A percentile compares a stretch with the other conserved stretches of the same genome.
These are phyloP conservation scores for Flueggea neowawraea DNA, from an alignment of 441 rosid genomes.

Conservation along the genomic window DNA sequence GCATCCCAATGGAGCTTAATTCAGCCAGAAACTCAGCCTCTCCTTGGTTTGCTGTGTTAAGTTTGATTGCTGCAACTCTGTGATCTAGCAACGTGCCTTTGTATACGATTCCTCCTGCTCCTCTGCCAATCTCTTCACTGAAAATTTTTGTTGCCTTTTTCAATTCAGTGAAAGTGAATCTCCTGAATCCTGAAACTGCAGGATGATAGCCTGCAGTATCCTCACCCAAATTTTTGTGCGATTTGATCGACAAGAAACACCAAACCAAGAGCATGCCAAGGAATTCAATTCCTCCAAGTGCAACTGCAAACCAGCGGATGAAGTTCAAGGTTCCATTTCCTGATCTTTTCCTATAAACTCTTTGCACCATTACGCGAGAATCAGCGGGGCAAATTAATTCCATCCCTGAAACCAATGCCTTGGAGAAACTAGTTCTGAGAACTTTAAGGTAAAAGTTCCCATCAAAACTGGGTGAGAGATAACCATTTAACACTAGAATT, in stretches of 20 bases:
- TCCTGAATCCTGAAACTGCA: conserved; percentile 40
- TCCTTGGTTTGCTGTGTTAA: conserved; percentile 10
- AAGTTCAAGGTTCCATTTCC: conserved; percentile 5
- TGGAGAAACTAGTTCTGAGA: background rate
- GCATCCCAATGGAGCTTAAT: conserved; percentile 20
- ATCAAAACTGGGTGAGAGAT: background rate
- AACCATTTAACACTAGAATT: conserved; percentile 16
- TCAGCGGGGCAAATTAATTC: conserved; percentile 4
- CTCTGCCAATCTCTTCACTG: conserved; percentile 64
- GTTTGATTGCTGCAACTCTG: conserved; percentile 22
- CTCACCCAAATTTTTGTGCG: background rate
- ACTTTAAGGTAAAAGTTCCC: conserved; percentile 27
- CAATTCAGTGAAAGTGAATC: conserved; percentile 58
- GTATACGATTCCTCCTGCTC: conserved; percentile 83
- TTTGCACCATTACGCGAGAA: background rate
- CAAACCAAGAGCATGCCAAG: conserved; percentile 1
- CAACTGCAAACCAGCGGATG: conserved; percentile 8
- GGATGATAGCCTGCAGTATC: conserved; percentile 13
- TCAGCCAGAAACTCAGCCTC: conserved; percentile 24
- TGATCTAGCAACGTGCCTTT: conserved; percentile 35
- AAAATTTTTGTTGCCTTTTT: conserved; percentile 61
- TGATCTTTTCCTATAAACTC: conserved; percentile 6
- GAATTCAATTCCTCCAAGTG: conserved; percentile 11
- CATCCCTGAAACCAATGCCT: background rate
- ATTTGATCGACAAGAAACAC: conserved; percentile 2